Percentiles rank a stretch among this genome's conserved stretches.
These are phyloP conservation scores for Gossypium rotundifolium DNA, from an alignment of 345 rosid species.

Conservation along the genomic window DNA sequence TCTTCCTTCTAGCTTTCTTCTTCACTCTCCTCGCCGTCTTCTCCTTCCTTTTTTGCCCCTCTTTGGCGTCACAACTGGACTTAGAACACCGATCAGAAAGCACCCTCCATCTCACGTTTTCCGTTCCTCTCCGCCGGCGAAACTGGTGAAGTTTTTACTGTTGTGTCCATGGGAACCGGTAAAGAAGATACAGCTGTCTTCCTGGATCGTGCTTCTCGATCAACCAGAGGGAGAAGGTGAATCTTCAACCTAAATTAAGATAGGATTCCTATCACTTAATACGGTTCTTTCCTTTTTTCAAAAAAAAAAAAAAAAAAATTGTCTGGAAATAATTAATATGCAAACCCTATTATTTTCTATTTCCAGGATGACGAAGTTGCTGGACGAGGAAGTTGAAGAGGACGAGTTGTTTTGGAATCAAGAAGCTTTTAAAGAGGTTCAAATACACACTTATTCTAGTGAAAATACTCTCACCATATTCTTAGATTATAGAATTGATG, in stretches of 20 bases:
- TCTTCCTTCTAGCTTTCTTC: neutral
- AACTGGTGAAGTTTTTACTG: neutral
- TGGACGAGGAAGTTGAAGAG: conserved; percentile 79
- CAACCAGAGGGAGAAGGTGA: conserved; percentile 78
- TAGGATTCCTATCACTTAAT: neutral
- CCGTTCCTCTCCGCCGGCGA: neutral
- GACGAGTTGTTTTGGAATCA: conserved; percentile 95
- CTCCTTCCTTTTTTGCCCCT: neutral
- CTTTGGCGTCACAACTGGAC: neutral
- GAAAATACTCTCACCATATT: neutral
- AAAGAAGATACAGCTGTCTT: conserved; percentile 45
- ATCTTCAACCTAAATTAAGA: neutral
- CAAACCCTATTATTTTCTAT: neutral
- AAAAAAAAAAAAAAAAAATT: neutral
- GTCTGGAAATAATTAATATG: neutral
- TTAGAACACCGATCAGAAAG: neutral
- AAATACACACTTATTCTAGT: neutral
- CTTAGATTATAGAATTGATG: neutral
- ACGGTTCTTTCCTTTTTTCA: neutral
- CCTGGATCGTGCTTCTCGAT: conserved; percentile 65
- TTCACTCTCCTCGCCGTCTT: neutral
- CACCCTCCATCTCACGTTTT: neutral
- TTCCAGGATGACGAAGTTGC: conserved; percentile 75
- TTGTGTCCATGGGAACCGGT: conserved; percentile 36
- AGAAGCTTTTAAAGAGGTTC: conserved; percentile 86